These are phyloP conservation scores for Solanum tacnaense DNA, from an alignment of 257 asterid species.

Conservation along the genomic window DNA sequence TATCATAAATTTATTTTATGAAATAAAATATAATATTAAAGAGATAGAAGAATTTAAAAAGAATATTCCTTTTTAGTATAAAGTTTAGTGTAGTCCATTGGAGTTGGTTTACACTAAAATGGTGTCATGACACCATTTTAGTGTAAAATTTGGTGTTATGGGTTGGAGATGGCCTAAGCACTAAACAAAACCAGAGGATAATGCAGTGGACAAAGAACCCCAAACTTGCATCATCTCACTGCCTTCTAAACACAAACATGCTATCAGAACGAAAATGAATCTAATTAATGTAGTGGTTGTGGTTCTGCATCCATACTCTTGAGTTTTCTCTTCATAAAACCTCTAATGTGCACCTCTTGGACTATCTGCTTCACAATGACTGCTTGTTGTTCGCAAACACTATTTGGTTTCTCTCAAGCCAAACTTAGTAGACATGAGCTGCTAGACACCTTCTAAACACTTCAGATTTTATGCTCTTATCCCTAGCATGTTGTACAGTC, in stretches of 20 bases:
- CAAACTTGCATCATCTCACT: neutral
- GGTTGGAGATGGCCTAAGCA: neutral
- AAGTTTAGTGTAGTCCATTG: neutral
- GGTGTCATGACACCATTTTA: no score
- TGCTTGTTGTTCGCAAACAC: neutral
- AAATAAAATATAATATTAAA: no score
- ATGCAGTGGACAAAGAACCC: neutral
- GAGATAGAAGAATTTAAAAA: neutral
- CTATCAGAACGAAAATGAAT: neutral
- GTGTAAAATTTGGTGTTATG: neutral
- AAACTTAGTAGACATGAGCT: neutral
- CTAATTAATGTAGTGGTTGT: neutral
- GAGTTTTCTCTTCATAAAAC: neutral
- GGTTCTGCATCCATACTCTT: neutral
- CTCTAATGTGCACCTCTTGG: neutral
- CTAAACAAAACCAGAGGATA: neutral
- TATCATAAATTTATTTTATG: no score
- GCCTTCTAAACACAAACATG: neutral
- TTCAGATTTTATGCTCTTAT: neutral
- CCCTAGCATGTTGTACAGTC: neutral
- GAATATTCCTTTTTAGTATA: no score
- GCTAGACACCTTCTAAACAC: neutral
- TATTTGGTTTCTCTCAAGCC: neutral
- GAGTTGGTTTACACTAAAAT: neutral
- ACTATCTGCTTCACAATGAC: neutral